Percentiles rank a stretch among this genome's conserved stretches.
Conservation (phyloP, 208 protist species). For the Crithidia expoeki region DNA sequence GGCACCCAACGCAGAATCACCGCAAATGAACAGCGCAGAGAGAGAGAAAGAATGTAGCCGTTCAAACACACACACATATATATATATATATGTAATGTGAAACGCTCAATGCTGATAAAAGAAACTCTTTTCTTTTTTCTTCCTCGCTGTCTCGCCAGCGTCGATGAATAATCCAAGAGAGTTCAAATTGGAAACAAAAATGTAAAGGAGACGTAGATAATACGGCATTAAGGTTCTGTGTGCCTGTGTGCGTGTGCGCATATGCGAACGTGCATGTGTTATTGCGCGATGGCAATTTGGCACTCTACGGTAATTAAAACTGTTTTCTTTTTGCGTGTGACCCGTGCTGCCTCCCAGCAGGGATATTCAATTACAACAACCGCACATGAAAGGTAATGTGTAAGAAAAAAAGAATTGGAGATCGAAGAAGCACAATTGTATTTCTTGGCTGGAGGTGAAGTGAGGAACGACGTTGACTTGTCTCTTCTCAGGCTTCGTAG, state of each 20-base stretch:
- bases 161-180: not conserved
- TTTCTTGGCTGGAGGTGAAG: not conserved
- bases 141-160: not conserved
- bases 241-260: not conserved
- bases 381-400: conserved; percentile 1
- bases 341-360: conserved; percentile 4
- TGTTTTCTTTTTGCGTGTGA: too few species aligned
- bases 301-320: not conserved
- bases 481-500: conserved; percentile 33
- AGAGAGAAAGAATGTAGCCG: not conserved
- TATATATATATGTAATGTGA: conserved; percentile 2
- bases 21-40: not conserved
- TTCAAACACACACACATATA: not conserved
- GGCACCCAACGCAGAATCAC: not conserved
- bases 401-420: conserved; percentile 10
- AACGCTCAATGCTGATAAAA: not conserved
- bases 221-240: not conserved
- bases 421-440: conserved; percentile 1
- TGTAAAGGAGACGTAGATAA: not conserved
- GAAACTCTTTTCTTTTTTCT: not conserved
- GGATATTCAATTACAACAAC: conserved; percentile 13
- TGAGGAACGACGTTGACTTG: conserved; percentile 44
- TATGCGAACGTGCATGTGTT: too few species aligned
- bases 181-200: conserved; percentile 11
- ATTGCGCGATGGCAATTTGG: not conserved